Percentiles rank a stretch among this genome's conserved stretches.
Conservation (phyloP, 164 flowering plant genomes). For the Nymphaea colorata region DNA sequence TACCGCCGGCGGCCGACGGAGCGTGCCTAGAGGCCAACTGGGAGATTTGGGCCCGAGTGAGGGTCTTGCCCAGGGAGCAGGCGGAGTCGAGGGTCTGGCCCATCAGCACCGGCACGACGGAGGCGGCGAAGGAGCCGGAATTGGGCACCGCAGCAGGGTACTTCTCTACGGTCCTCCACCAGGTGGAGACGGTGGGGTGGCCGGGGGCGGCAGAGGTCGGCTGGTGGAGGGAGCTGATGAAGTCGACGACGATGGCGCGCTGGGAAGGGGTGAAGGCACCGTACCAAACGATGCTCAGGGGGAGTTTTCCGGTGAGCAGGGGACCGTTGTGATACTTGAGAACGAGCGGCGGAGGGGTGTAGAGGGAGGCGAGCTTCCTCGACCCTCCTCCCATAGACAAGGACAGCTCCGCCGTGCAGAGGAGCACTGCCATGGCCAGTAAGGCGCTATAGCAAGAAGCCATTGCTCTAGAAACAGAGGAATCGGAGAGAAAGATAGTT, state of each 20-base stretch:
- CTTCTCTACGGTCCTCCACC: conserved; percentile 21
- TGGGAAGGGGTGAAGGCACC: conserved; percentile 19
- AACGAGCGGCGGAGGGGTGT: conserved; percentile 8
- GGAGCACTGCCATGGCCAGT: too few relatives aligned
- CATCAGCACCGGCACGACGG: not conserved
- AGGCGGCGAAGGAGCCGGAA: not conserved
- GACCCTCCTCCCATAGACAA: not conserved
- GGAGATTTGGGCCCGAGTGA: conserved; percentile 5
- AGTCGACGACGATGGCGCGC: conserved; percentile 16
- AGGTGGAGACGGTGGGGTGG: conserved; percentile 18
- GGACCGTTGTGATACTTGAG: conserved; percentile 21
- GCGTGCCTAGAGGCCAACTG: not conserved
- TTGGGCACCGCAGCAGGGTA: conserved; percentile 5
- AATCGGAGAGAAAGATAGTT: too few relatives aligned
- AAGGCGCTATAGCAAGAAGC: too few relatives aligned
- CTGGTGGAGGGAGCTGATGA: conserved; percentile 14
- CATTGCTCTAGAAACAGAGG: too few relatives aligned
- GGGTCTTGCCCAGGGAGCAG: conserved; percentile 5
- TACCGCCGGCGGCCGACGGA: not conserved
- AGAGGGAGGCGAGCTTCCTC: conserved; percentile 9
- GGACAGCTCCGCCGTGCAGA: not conserved
- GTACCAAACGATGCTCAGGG: conserved; percentile 20
- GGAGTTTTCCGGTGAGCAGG: conserved; percentile 16
- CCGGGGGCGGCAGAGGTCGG: conserved; percentile 1
- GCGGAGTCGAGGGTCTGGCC: conserved; percentile 3